Conservation (phyloP, 768 basidiomycete genomes). For the Phanerochaete carnosa region DNA sequence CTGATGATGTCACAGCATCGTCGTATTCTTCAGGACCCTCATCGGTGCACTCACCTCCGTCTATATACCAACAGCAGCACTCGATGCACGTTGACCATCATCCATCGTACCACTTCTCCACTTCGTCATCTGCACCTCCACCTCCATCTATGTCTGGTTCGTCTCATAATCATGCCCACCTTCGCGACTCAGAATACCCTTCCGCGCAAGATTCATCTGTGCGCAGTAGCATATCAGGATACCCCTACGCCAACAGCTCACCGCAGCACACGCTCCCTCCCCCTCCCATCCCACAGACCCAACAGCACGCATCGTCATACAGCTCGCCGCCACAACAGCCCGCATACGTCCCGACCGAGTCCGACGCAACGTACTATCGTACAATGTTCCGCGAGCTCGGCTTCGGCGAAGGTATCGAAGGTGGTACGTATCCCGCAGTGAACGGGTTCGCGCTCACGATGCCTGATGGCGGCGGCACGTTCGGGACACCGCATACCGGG, state of each 20-base stretch:
- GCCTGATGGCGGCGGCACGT: slow-evolving; percentile 2
- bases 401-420: slow-evolving; percentile 1
- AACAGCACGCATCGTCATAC: not conserved
- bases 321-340: not conserved
- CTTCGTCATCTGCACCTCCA: not conserved
- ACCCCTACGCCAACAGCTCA: not conserved
- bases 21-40: not conserved
- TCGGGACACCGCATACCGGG: not conserved
- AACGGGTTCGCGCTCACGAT: slow-evolving; percentile 1
- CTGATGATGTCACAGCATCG: not conserved
- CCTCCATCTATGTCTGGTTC: not conserved
- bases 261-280: slow-evolving; percentile 14
- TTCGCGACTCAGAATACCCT: slow-evolving; percentile 1
- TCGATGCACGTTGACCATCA: not conserved
- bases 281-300: slow-evolving; percentile 7
- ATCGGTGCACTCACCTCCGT: not conserved
- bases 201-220: not conserved
- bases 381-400: slow-evolving; percentile 62
- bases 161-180: not conserved
- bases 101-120: not conserved
- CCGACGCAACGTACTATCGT: slow-evolving; percentile 70
- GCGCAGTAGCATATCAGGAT: not conserved
- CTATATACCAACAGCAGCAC: not conserved
- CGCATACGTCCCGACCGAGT: slow-evolving; percentile 30
- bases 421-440: not conserved